Evolutionary conservation across 2,329 filamentous ascomycete genomes (phyloP).

Genomic region (Gremmenia infestans): DNA sequence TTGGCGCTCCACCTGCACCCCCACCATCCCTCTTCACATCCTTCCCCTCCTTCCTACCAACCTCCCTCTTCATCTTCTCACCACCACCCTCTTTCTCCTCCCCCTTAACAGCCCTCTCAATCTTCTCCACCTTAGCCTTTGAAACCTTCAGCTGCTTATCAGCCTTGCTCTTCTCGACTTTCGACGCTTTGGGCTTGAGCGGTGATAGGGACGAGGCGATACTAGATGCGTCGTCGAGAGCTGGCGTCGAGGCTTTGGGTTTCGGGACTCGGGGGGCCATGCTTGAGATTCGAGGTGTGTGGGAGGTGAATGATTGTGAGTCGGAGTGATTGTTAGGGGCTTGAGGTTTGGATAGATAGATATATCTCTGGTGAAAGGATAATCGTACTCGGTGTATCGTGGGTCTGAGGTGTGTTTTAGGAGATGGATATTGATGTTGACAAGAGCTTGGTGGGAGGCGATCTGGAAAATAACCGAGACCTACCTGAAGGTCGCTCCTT

Average conservation of each 20-base stretch:
- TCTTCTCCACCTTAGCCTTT: constrained; percentile 8
- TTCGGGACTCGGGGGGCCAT: background rate
- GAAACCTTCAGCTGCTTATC: constrained; percentile 1
- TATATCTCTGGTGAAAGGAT: background rate
- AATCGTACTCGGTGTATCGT: background rate
- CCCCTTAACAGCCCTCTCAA: background rate
- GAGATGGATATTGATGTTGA: background rate
- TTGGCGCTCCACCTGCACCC: constrained; percentile 22
- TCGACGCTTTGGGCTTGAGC: constrained; percentile 19
- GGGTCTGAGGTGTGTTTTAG: background rate
- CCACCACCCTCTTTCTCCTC: constrained; percentile 2
- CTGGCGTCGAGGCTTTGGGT: background rate
- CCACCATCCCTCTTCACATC: constrained; percentile 20
- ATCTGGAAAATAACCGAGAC: background rate
- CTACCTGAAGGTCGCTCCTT: background rate
- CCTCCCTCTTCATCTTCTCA: constrained; percentile 12
- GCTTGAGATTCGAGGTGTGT: background rate
- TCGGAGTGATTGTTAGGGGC: background rate
- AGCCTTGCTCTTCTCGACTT: constrained; percentile 16
- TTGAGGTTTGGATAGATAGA: too few species aligned
- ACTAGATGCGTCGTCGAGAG: background rate
- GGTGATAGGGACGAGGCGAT: background rate
- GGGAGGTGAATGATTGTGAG: background rate
- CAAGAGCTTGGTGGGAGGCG: background rate
- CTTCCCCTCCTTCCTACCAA: constrained; percentile 4